Evolutionary conservation across 1,139 yeast genomes (phyloP), one percentile per base, ranked within the genome.

Genomic region (Lodderomyces parapsilosis): DNA sequence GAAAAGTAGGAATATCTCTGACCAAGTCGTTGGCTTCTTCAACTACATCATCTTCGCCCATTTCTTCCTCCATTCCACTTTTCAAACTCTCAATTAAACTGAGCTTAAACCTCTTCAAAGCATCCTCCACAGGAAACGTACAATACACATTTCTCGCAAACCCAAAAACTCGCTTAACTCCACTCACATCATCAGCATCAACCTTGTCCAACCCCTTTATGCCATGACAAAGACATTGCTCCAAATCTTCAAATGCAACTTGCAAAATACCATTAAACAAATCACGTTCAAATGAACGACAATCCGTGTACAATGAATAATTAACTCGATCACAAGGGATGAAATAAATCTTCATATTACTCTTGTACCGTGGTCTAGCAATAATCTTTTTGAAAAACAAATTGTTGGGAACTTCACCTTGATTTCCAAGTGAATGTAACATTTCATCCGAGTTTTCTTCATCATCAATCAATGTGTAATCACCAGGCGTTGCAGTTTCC

Each of bases 401-500:
- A 35, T 78, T 70, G 24, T 68, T 60, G 2, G 81, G 78, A 24
- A 65, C 59, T 38, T 74, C 76, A 24, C 68, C 66, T 2, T 51
- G 47, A 34, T 57, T 55, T 1, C 81, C 81, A 34, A 71, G 53
- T 22, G 71, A 63, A 43, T 65, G 64, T 22, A 61, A 48, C 67
- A 68, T 64, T 42, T 71, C 76, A 35, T 71, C 71, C 37, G 64
- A 58, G 46, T 66, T 72, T 32, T 74, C 77, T 35, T 66, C 71
- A 43, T 70, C 75, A 53, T 78, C 83, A 42, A 77, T 69, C 38
- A 78, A 56, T 51, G 64, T 66, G n/a, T 57, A 52, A 46, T 77
- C 79, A 2, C 83, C 83, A 0, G 81, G 79, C 46, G 62, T 67
- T 0, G 81, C 79, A 1, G 82, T 74, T 54, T 78, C 84, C 41